Evolutionary conservation across 179 eudicot genomes (phyloP).

Genomic region (Spinacia oleracea): DNA sequence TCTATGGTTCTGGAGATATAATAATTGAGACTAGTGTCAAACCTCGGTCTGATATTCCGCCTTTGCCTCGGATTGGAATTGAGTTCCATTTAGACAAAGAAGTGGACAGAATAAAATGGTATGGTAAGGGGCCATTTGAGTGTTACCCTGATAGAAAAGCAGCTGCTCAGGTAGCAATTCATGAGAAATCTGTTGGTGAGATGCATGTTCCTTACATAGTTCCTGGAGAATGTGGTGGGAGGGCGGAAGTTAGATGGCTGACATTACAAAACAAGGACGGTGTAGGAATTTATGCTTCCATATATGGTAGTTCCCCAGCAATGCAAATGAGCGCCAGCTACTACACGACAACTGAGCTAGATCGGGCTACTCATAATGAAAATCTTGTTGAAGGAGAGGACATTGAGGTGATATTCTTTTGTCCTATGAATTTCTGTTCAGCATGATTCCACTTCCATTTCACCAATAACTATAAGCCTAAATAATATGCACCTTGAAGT

Average conservation of each 20-base stretch:
- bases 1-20: conserved; percentile 85
- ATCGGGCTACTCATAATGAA: conserved; percentile 77
- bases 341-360: conserved; percentile 76
- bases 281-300: conserved; percentile 72
- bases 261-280: conserved; percentile 65
- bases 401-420: conserved; percentile 59
- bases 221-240: conserved; percentile 89
- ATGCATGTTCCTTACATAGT: conserved; percentile 96
- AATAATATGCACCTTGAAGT: neutral
- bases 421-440: neutral
- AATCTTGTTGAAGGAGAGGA: conserved; percentile 73
- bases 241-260: conserved; percentile 97
- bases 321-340: conserved; percentile 96
- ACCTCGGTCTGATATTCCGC: conserved; percentile 72
- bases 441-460: neutral
- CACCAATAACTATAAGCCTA: neutral
- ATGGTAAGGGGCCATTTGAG: conserved; percentile 92
- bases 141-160: conserved; percentile 95
- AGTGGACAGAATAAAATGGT: conserved; percentile 75
- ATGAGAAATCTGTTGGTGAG: conserved; percentile 65
- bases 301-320: conserved; percentile 66
- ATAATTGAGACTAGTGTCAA: conserved; percentile 55
- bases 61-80: conserved; percentile 88
- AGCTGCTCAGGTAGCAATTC: conserved; percentile 75
- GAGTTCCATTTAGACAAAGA: conserved; percentile 80